Base-by-base conservation (phyloP, 345 rosid species). In the Heritiera littoralis region DNA sequence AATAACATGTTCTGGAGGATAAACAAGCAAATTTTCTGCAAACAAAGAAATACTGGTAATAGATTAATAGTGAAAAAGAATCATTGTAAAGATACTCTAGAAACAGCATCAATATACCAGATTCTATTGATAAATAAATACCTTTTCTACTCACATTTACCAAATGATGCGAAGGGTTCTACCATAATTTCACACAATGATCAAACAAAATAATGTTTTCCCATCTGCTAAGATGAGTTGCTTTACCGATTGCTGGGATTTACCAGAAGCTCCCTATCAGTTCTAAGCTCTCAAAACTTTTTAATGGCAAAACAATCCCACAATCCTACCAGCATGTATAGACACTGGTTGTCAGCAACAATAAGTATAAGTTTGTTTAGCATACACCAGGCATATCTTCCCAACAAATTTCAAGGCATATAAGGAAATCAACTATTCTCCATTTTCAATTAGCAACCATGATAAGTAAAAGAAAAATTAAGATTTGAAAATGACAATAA, bases 1-100 rank as follows among this genome's bases (percentile, higher is more conserved):
- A 32, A 96, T 92, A 59, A 94, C 91, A 83, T 96, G 97, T 88
- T 94, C 94, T 41, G 87, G 86, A 11, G 95, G 98, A 86, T 92
- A 96, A 60, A 88, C 83, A 76, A 91, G 95, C 82, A 96, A 82
- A 83, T 94, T 91, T 86, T 85, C 99, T 96, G 97, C 85, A 88
- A 52, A 85, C 40, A 68, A 77, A 8, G 82, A 79, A 59, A 52
- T 7, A n/a, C 2, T 10, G 61, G 59, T 9, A 11, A 69, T 20
- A 14, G 66, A 80, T 78, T 38, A 71, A 38, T 63, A 45, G 74
- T 80, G 32, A 72, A 61, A 66, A 9, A 35, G 38, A 74, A 20
- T 69, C 12, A 55, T 60, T 63, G 69, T 35, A 66, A 51, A 55
- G 8, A 72, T 68, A 58, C 10, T 14, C 1, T 12, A 45, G 23